Evolutionary conservation across 106 monocot genomes (phyloP).

Genomic region (Amphibolis antarctica): DNA sequence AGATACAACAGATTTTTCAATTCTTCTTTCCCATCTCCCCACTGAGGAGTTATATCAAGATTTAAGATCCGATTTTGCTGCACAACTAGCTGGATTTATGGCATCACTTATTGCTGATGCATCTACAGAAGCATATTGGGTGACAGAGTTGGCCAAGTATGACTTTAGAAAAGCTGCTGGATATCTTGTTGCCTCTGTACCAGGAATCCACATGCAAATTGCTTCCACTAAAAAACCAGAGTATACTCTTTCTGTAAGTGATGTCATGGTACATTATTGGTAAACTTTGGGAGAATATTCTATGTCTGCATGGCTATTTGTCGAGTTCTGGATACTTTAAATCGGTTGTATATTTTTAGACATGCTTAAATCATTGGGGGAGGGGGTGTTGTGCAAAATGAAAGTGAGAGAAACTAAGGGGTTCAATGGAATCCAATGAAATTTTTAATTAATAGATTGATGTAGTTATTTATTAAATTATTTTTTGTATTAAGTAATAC

Average conservation of each 20-base stretch:
- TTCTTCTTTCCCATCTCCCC: conserved; percentile 21
- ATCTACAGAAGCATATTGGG: conserved; percentile 72
- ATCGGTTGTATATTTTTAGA: too few species aligned
- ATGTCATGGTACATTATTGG: not conserved
- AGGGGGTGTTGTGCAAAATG: too few species aligned
- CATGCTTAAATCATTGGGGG: too few species aligned
- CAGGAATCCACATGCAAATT: conserved; percentile 42
- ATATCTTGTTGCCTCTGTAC: conserved; percentile 64
- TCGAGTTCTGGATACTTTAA: too few species aligned
- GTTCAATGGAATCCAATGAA: too few species aligned
- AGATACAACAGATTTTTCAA: not conserved
- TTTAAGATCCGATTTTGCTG: conserved; percentile 49
- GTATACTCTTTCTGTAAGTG: conserved; percentile 42
- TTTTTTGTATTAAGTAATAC: too few species aligned
- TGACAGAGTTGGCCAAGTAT: conserved; percentile 51
- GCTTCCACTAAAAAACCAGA: conserved; percentile 14
- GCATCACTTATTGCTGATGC: conserved; percentile 64
- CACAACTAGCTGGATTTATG: conserved; percentile 63
- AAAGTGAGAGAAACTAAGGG: too few species aligned
- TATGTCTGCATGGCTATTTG: too few species aligned
- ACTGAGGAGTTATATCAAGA: conserved; percentile 12
- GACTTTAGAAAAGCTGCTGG: conserved; percentile 44
- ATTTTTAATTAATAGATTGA: too few species aligned
- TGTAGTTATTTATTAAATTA: too few species aligned
- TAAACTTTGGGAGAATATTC: not conserved